These are phyloP conservation scores for Fusarium nurragi DNA, from an alignment of 2,329 filamentous ascomycete species.

Conservation along the genomic window DNA sequence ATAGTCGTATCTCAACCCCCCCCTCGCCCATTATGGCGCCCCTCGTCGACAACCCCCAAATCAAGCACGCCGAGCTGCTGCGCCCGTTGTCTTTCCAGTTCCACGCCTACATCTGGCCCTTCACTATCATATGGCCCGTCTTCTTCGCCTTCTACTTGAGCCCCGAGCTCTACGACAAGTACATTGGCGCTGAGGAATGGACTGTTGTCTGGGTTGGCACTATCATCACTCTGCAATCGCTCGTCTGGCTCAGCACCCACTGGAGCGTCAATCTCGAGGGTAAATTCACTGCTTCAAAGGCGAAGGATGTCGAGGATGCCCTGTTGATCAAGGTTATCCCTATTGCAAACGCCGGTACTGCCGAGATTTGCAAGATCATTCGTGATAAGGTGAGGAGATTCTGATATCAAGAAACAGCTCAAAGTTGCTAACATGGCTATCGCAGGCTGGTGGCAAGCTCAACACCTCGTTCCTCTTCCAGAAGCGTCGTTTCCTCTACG, in stretches of 20 bases:
- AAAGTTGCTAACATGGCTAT: constrained; percentile 20
- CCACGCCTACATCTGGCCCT: constrained; percentile 94
- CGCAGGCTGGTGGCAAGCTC: constrained; percentile 73
- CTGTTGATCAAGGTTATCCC: constrained; percentile 93
- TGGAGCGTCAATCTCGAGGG: constrained; percentile 93
- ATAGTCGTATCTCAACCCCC: constrained; percentile 22
- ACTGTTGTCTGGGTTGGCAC: constrained; percentile 93
- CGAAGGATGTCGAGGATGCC: constrained; percentile 76
- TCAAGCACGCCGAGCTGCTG: constrained; percentile 86
- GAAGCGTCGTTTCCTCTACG: constrained; percentile 94
- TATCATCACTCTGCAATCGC: constrained; percentile 87
- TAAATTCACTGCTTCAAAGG: constrained; percentile 80
- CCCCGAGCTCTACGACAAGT: constrained; percentile 83
- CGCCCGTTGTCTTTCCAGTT: constrained; percentile 83
- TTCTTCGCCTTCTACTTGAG: constrained; percentile 91
- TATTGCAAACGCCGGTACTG: constrained; percentile 84
- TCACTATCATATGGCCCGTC: constrained; percentile 87
- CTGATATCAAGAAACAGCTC: constrained; percentile 1
- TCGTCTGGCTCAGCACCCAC: constrained; percentile 95
- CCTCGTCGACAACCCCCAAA: constrained; percentile 92
- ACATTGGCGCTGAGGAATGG: constrained; percentile 96
- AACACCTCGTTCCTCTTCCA: constrained; percentile 94
- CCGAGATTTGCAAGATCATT: constrained; percentile 86
- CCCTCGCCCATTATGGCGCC: constrained; percentile 66
- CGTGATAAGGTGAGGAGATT: constrained; percentile 70